Percentiles rank a stretch among this genome's conserved stretches.
Evolutionary conservation across 2,329 filamentous ascomycete genomes (phyloP).

Genomic region (Akanthomyces muscarius): DNA sequence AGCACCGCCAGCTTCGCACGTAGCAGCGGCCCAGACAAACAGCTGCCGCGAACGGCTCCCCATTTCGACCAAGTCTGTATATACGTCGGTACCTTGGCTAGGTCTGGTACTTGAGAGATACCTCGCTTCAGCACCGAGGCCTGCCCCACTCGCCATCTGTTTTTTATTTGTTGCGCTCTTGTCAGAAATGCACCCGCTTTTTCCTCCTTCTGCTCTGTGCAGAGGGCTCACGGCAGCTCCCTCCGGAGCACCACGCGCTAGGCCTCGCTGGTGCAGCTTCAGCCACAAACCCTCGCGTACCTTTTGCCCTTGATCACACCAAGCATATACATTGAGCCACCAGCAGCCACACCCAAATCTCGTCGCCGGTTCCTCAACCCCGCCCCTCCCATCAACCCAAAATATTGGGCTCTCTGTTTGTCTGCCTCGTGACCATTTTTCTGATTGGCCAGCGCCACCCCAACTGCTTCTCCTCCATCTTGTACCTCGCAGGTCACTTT

Average conservation of each 20-base stretch:
- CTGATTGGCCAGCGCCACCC: slow-evolving; percentile 35
- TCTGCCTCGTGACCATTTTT: slow-evolving; percentile 34
- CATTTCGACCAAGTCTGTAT: neutral
- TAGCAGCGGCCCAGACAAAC: neutral
- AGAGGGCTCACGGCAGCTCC: neutral
- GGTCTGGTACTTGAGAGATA: neutral
- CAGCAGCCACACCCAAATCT: slow-evolving; percentile 7
- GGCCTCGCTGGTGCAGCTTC: slow-evolving; percentile 6
- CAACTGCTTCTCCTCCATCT: slow-evolving; percentile 20
- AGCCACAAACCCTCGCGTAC: slow-evolving; percentile 3
- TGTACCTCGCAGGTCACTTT: slow-evolving; percentile 22
- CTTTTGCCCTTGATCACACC: neutral
- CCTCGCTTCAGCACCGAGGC: neutral
- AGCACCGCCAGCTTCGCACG: neutral
- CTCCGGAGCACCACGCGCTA: neutral
- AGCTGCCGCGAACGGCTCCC: neutral
- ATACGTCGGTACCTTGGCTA: neutral
- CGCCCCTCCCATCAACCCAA: slow-evolving; percentile 17
- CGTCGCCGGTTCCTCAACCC: neutral
- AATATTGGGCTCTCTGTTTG: slow-evolving; percentile 26
- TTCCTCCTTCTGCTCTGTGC: neutral
- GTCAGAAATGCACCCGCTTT: slow-evolving; percentile 9
- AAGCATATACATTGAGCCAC: neutral
- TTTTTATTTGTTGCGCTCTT: neutral
- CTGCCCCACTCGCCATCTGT: slow-evolving; percentile 4